Evolutionary conservation across 768 basidiomycete genomes (phyloP).

Genomic region (Lactifluus volemus): DNA sequence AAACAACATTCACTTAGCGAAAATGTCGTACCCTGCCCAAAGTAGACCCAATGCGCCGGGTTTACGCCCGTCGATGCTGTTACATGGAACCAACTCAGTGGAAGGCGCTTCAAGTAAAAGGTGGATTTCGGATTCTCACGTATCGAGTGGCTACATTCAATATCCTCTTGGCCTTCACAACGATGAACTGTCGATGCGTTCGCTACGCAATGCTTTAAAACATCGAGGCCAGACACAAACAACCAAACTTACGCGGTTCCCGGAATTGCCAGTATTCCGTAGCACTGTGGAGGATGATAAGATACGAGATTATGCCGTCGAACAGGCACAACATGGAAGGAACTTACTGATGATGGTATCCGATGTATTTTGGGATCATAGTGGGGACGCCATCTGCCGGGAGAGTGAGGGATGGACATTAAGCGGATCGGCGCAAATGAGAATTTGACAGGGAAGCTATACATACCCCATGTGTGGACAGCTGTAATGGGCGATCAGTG

Average conservation of each 20-base stretch:
- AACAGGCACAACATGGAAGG: background rate
- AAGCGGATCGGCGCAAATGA: background rate
- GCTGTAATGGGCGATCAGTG: constrained; percentile 22
- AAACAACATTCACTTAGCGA: background rate
- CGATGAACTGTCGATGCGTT: constrained; percentile 31
- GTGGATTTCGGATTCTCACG: constrained; percentile 25
- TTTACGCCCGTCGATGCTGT: constrained; percentile 40
- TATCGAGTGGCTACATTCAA: constrained; percentile 39
- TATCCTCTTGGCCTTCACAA: constrained; percentile 39
- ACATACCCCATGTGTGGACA: constrained; percentile 37
- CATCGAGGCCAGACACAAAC: background rate
- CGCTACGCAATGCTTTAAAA: constrained; percentile 16
- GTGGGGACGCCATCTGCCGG: constrained; percentile 43
- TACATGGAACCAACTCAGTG: constrained; percentile 16
- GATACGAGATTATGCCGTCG: background rate
- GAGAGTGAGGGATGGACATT: background rate
- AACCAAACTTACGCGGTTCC: constrained; percentile 29
- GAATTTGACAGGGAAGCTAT: background rate
- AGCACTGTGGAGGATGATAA: constrained; percentile 21
- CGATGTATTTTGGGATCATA: constrained; percentile 36
- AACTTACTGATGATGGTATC: constrained; percentile 39
- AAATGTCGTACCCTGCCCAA: constrained; percentile 33
- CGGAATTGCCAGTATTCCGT: constrained; percentile 41
- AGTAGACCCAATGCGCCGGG: constrained; percentile 38
- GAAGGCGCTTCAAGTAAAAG: background rate